phyloP scores from a whole-genome alignment of 306 rosid genomes.

The Biancaea sappan region DNA sequence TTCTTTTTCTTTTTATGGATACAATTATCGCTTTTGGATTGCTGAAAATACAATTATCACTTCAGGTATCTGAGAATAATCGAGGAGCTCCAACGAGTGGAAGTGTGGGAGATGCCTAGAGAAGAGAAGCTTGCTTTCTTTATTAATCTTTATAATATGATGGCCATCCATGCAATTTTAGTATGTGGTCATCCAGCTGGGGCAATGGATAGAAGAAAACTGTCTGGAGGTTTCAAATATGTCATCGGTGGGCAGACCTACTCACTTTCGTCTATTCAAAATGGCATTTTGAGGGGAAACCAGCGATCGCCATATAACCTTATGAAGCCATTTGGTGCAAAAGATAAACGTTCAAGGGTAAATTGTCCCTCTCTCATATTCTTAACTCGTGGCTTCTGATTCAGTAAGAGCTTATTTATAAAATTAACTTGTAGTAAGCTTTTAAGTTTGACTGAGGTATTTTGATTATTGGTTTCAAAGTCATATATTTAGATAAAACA shows the following conservation, averaged over 20 bases:
- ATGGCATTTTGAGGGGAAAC: conserved; percentile 93
- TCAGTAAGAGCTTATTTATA: no score
- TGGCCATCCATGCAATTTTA: conserved; percentile 86
- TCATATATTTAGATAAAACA: no score
- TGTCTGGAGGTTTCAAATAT: conserved; percentile 81
- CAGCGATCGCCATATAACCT: conserved; percentile 88
- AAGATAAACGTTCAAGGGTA: conserved; percentile 72
- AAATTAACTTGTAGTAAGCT: no score
- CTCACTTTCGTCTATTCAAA: conserved; percentile 90
- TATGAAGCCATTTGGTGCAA: conserved; percentile 83
- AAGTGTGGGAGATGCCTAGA: conserved; percentile 64
- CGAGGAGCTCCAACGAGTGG: conserved; percentile 94
- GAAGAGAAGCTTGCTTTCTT: conserved; percentile 94
- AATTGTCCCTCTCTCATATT: conserved; percentile 1
- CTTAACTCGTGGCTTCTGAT: not conserved
- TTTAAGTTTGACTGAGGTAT: no score
- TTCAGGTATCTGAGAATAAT: conserved; percentile 85
- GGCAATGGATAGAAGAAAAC: conserved; percentile 73
- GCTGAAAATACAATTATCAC: conserved; percentile 27
- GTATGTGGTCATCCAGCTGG: conserved; percentile 82
- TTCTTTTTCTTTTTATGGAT: conserved; percentile 17
- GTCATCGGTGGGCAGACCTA: conserved; percentile 78
- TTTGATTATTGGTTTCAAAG: no score
- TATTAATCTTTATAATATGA: conserved; percentile 92
- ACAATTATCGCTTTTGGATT: conserved; percentile 48